Base-by-base conservation (phyloP, 495 filamentous ascomycete species). In the Aspergillus diversus region DNA sequence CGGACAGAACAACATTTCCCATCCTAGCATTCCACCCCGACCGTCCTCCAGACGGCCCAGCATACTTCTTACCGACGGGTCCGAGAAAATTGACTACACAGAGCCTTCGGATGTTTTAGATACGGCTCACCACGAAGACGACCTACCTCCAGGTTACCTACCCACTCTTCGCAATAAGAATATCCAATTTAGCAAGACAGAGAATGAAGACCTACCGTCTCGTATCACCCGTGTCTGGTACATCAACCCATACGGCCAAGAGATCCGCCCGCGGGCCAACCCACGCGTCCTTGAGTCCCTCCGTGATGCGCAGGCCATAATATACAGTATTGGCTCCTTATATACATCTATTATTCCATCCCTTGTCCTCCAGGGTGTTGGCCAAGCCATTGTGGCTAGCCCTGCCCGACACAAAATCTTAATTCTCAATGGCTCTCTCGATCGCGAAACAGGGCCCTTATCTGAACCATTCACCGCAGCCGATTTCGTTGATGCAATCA, bases 231-330 rank as follows among this genome's bases (percentile, higher is more conserved):
- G 94, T 7, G 83, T 98, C 64, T 97, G 91, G 92, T 98, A 97
- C 77, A 97, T 98, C 76, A 97, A 97, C 73, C 92, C 92, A 1
- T 98, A 97, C 77, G 94, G 94, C 32, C 85, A 89, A 67, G 93
- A 97, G 75, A 97, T 98, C 71, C 83, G 87, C 31, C 90, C 91
- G 0, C 76, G 85, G 0, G 89, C 91, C 2, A 97, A 96, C 69
- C 89, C 91, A 0, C 87, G 90, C 31, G 92, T 94, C 0, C 65
- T 97, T 3, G 80, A 83, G 8, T 86, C 89, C 32, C 70, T 97
- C 0, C 71, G 78, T 13, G 72, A 74, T 34, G 84, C 90, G 0
- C 80, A 85, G 35, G 86, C 86, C 11, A 82, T 97, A 16, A 84
- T 97, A 59, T 97, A 96, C 77, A 92, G 90, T 69, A 96, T 98